phyloP scores from a whole-genome alignment of 495 filamentous ascomycete genomes.

The Collariella sp. region DNA sequence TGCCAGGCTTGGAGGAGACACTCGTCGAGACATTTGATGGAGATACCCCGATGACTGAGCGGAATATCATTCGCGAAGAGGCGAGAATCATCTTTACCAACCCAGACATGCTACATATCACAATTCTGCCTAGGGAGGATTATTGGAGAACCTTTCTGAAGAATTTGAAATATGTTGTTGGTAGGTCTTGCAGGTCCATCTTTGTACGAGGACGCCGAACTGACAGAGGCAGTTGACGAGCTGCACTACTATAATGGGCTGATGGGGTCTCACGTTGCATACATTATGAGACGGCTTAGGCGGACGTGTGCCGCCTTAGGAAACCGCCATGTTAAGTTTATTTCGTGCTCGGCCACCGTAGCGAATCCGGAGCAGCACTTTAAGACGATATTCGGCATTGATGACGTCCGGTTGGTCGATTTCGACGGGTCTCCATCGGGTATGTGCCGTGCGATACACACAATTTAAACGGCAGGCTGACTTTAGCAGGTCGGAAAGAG shows the following conservation, averaged over 20 bases:
- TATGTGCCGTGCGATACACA: neutral
- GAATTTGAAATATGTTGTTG: slow-evolving; percentile 84
- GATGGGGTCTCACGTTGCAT: slow-evolving; percentile 87
- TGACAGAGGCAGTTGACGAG: slow-evolving; percentile 50
- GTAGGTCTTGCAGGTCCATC: slow-evolving; percentile 27
- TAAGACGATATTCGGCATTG: slow-evolving; percentile 82
- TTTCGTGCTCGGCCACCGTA: slow-evolving; percentile 95
- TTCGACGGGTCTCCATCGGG: slow-evolving; percentile 88
- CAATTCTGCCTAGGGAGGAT: slow-evolving; percentile 85
- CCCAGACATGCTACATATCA: slow-evolving; percentile 95
- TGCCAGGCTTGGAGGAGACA: slow-evolving; percentile 64
- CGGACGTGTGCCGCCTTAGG: slow-evolving; percentile 87
- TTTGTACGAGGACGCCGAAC: neutral
- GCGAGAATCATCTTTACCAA: slow-evolving; percentile 96
- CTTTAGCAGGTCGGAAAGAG: slow-evolving; percentile 60
- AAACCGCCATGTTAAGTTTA: slow-evolving; percentile 81
- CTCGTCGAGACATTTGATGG: slow-evolving; percentile 93
- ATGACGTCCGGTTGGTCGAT: slow-evolving; percentile 67
- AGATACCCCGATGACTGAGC: slow-evolving; percentile 74
- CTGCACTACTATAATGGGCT: slow-evolving; percentile 95
- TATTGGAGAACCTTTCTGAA: slow-evolving; percentile 81
- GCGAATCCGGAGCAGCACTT: slow-evolving; percentile 92
- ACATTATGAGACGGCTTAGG: slow-evolving; percentile 86
- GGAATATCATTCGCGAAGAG: slow-evolving; percentile 76
- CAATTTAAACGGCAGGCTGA: neutral